Evolutionary conservation across 1,139 yeast species (phyloP).

Genomic region (Sugiyamaella neomexicana): DNA sequence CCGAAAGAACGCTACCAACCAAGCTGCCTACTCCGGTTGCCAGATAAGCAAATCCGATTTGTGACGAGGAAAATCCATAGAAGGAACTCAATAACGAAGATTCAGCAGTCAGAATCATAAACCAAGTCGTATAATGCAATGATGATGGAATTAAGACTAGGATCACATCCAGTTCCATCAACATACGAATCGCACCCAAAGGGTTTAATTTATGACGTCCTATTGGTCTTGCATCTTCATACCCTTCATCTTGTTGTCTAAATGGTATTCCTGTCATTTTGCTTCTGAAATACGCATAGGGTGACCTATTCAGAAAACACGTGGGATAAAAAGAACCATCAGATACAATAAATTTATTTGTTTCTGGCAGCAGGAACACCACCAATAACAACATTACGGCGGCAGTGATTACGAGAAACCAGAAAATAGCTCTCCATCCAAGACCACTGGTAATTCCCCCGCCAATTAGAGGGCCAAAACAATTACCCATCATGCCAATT

Average conservation of each 20-base stretch:
- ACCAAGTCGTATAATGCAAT: conserved; percentile 66
- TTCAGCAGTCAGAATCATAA: conserved; percentile 63
- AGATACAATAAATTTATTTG: conserved; percentile 66
- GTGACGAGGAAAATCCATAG: conserved; percentile 53
- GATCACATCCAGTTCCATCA: conserved; percentile 39
- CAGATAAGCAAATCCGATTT: conserved; percentile 61
- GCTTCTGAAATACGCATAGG: conserved; percentile 35
- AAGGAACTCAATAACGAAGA: conserved; percentile 52
- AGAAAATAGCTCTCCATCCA: conserved; percentile 76
- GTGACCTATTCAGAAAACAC: conserved; percentile 46
- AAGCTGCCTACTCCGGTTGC: conserved; percentile 44
- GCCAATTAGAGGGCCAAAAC: conserved; percentile 75
- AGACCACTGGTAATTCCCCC: conserved; percentile 59
- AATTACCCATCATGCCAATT: conserved; percentile 66
- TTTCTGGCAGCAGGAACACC: conserved; percentile 59
- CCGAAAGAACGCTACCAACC: conserved; percentile 39
- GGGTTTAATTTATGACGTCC: conserved; percentile 40
- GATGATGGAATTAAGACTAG: conserved; percentile 54
- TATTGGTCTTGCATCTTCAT: conserved; percentile 36
- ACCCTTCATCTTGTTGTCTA: conserved; percentile 13
- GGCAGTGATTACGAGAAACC: conserved; percentile 66
- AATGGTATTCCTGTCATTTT: conserved; percentile 26
- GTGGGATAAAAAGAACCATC: conserved; percentile 59
- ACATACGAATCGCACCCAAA: conserved; percentile 42
- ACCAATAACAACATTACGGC: conserved; percentile 45